Evolutionary conservation across 2,329 filamentous ascomycete species (phyloP).

Genomic region (Dendrostoma leiphaemia): DNA sequence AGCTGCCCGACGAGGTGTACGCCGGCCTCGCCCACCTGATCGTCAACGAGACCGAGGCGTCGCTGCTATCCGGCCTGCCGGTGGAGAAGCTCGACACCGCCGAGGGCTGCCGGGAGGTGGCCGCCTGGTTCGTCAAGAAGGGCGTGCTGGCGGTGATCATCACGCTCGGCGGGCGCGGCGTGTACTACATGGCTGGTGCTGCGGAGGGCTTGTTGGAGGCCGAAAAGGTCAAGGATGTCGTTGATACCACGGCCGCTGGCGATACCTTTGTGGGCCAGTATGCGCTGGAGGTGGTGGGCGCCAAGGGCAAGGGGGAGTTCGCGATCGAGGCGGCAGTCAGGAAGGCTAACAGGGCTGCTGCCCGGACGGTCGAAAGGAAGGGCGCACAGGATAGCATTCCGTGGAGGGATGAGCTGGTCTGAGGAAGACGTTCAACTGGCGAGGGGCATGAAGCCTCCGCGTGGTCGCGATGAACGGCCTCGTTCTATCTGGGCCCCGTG

Average conservation of each 20-base stretch:
- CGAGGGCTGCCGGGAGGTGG: slow-evolving; percentile 46
- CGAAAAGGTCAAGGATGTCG: slow-evolving; percentile 64
- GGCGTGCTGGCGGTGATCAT: slow-evolving; percentile 79
- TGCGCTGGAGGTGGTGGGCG: slow-evolving; percentile 66
- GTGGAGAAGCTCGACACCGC: slow-evolving; percentile 48
- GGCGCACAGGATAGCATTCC: slow-evolving; percentile 69
- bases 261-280: slow-evolving; percentile 94
- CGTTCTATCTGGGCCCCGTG: too few relatives aligned
- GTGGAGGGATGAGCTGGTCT: slow-evolving; percentile 50
- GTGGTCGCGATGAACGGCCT: too few relatives aligned
- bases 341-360: slow-evolving; percentile 61
- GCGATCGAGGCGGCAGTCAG: slow-evolving; percentile 58
- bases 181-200: slow-evolving; percentile 56
- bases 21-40: slow-evolving; percentile 72
- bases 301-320: slow-evolving; percentile 34
- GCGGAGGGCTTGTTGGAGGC: slow-evolving; percentile 55
- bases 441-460: not conserved
- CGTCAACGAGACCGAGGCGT: slow-evolving; percentile 88
- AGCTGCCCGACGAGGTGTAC: slow-evolving; percentile 66
- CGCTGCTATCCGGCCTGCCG: slow-evolving; percentile 61
- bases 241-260: slow-evolving; percentile 91
- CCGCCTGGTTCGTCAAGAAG: slow-evolving; percentile 58
- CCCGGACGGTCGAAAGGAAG: slow-evolving; percentile 61
- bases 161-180: slow-evolving; percentile 80
- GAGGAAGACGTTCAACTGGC: not conserved